Evolutionary conservation across 768 basidiomycete species (phyloP).

Genomic region (Leccinum obscurum): DNA sequence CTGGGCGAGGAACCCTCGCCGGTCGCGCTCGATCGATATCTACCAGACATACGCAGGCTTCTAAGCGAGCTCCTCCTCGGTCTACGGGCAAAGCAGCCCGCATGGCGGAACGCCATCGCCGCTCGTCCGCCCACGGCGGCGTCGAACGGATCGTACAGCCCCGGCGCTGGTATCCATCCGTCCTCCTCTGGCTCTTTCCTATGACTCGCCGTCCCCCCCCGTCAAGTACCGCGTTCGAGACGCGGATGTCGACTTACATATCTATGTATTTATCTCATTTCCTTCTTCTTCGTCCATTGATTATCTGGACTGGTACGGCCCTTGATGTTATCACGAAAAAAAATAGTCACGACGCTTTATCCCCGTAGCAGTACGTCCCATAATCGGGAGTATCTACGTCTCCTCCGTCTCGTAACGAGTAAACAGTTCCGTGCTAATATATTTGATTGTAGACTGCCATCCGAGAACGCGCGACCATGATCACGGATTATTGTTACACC

Average conservation of each 20-base stretch:
- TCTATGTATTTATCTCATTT: not conserved
- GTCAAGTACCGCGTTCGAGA: not conserved
- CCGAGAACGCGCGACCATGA: not conserved
- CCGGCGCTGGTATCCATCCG: not conserved
- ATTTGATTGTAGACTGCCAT: not conserved
- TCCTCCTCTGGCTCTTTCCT: slow-evolving; percentile 7
- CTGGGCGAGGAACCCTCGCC: slow-evolving; percentile 43
- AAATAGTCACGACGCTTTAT: not conserved
- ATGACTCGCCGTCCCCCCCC: slow-evolving; percentile 4
- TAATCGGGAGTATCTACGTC: not conserved
- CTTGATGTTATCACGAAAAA: not conserved
- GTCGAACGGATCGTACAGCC: slow-evolving; percentile 6
- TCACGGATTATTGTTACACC: too few species aligned
- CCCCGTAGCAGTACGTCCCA: not conserved
- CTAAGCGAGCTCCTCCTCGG: slow-evolving; percentile 42
- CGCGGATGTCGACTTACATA: not conserved
- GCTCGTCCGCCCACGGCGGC: slow-evolving; percentile 13
- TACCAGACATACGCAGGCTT: slow-evolving; percentile 39
- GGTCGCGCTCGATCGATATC: slow-evolving; percentile 35
- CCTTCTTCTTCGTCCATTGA: not conserved
- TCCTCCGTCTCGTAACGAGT: not conserved
- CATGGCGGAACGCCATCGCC: slow-evolving; percentile 29
- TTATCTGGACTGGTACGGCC: not conserved
- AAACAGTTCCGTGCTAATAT: not conserved
- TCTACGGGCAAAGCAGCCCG: slow-evolving; percentile 41